Conservation (phyloP, 768 basidiomycete genomes). For the Harrya chromipes region DNA sequence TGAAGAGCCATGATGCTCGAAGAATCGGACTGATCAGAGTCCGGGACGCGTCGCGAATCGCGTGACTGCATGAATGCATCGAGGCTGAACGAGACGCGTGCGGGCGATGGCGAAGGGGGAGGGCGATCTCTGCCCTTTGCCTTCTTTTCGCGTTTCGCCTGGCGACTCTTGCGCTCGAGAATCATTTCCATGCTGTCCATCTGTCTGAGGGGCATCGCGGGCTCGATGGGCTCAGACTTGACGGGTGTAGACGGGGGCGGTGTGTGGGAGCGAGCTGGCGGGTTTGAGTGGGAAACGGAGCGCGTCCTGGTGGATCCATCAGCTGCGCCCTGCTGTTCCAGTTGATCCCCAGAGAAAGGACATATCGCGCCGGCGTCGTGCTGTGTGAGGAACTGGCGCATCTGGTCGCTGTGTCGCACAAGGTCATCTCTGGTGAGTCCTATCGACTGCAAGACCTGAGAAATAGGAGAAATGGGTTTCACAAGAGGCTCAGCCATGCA, state of each 20-base stretch:
- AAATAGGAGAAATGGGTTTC: conserved; percentile 59
- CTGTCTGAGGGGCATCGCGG: conserved; percentile 47
- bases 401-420: conserved; percentile 66
- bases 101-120: conserved; percentile 51
- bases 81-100: conserved; percentile 42
- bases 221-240: conserved; percentile 59
- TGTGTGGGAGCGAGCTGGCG: conserved; percentile 34
- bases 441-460: conserved; percentile 64
- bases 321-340: conserved; percentile 38
- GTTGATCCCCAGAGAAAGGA: conserved; percentile 35
- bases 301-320: conserved; percentile 40
- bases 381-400: conserved; percentile 73
- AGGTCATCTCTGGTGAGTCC: conserved; percentile 79
- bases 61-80: conserved; percentile 54
- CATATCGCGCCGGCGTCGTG: conserved; percentile 47
- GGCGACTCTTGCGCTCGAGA: conserved; percentile 65
- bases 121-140: conserved; percentile 48
- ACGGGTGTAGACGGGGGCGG: conserved; percentile 57
- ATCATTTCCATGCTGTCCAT: conserved; percentile 77
- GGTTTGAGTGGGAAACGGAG: conserved; percentile 48
- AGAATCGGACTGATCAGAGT: conserved; percentile 31
- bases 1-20: conserved; percentile 30
- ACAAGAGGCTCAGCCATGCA: conserved; percentile 22
- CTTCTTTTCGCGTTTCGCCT: conserved; percentile 49
- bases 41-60: conserved; percentile 44